These are phyloP conservation scores for Pistacia vera DNA, from an alignment of 345 rosid species.

Conservation along the genomic window DNA sequence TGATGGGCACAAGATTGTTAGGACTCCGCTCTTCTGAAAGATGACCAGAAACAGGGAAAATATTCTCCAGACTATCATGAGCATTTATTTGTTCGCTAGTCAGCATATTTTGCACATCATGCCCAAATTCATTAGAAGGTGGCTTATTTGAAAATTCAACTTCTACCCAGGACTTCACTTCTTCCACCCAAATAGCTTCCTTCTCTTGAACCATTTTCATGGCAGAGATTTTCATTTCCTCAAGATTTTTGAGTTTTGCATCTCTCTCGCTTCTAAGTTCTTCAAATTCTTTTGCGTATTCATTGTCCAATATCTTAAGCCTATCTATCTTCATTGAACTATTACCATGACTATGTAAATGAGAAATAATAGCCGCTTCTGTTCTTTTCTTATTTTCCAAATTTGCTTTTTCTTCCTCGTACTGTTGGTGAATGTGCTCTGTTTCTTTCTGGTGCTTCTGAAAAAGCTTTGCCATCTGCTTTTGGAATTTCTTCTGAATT, in stretches of 20 bases:
- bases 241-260: conserved; percentile 36
- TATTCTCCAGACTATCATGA: conserved; percentile 5
- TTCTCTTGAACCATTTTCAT: conserved; percentile 46
- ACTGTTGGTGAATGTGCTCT: conserved; percentile 37
- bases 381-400: conserved; percentile 46
- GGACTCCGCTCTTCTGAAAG: conserved; percentile 9
- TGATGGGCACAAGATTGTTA: conserved; percentile 15
- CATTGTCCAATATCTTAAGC: conserved; percentile 52
- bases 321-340: conserved; percentile 39
- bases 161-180: conserved; percentile 50
- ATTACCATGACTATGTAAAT: conserved; percentile 36
- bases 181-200: conserved; percentile 47
- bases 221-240: conserved; percentile 43
- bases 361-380: conserved; percentile 54
- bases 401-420: conserved; percentile 44
- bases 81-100: conserved; percentile 11
- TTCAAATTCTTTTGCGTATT: conserved; percentile 43
- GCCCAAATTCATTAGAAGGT: conserved; percentile 18
- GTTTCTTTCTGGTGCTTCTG: conserved; percentile 47
- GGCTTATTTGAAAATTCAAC: conserved; percentile 33
- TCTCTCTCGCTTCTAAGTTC: conserved; percentile 41
- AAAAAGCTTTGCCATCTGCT: conserved; percentile 47
- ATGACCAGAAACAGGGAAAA: conserved; percentile 11
- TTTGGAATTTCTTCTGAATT: conserved; percentile 51
- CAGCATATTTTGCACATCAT: conserved; percentile 14